phyloP scores from a whole-genome alignment of 2,329 filamentous ascomycete genomes.

The Aureobasidium pullulans region DNA sequence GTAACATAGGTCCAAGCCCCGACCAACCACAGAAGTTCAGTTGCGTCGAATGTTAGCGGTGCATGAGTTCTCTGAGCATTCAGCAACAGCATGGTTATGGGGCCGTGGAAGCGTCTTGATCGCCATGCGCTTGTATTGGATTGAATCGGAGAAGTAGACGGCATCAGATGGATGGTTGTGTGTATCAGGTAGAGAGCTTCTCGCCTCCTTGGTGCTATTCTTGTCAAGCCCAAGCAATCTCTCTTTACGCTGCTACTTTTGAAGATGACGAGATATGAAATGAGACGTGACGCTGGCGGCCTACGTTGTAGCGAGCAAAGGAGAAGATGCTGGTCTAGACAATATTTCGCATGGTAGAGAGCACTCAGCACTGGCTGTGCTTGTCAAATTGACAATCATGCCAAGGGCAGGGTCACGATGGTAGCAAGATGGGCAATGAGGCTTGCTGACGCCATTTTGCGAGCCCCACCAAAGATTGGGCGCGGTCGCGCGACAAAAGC shows the following conservation, averaged over 20 bases:
- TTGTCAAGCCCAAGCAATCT: not conserved
- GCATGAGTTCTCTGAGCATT: not conserved
- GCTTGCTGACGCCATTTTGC: not conserved
- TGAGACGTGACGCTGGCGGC: no score
- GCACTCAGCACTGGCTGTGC: no score
- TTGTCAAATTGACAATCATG: no score
- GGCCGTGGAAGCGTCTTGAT: no score
- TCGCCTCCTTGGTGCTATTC: not conserved
- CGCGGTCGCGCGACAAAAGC: conserved; percentile 4
- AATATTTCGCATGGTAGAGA: no score
- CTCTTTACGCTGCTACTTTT: no score
- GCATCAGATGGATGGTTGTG: not conserved
- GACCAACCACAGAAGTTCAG: no score
- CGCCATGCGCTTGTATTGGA: not conserved
- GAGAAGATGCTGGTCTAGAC: no score
- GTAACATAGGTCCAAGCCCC: no score
- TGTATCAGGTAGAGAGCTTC: not conserved
- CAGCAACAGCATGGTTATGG: no score
- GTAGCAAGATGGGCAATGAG: not conserved
- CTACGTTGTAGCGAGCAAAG: not conserved
- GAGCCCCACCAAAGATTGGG: conserved; percentile 4
- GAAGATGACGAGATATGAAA: no score
- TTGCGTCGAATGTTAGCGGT: no score
- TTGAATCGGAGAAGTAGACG: not conserved
- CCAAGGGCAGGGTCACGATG: not conserved